Conservation (phyloP, 2,329 filamentous ascomycete species). For the Rhinocladiella similis region DNA sequence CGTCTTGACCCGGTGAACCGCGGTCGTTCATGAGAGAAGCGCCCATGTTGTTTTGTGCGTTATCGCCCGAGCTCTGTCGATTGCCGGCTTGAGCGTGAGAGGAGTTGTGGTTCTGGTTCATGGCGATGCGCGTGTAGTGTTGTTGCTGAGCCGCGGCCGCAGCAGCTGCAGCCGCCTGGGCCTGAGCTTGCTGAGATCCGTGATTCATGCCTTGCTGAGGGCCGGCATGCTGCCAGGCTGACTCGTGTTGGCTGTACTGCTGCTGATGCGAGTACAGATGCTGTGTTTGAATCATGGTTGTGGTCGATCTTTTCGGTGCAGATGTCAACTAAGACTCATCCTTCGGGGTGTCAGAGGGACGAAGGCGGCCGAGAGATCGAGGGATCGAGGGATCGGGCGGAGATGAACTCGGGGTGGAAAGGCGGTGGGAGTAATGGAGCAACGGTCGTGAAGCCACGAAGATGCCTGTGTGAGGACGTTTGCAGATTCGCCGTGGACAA, state of each 20-base stretch:
- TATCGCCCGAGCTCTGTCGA: conserved; percentile 25
- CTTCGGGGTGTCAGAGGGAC: conserved; percentile 10
- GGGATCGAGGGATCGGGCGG: neutral
- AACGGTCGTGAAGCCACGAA: neutral
- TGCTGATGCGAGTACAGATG: conserved; percentile 64
- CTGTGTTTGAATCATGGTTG: conserved; percentile 50
- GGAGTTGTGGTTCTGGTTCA: conserved; percentile 57
- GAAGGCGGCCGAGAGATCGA: neutral
- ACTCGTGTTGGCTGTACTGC: conserved; percentile 51
- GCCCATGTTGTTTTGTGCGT: conserved; percentile 16
- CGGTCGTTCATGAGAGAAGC: conserved; percentile 27
- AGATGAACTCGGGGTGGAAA: neutral
- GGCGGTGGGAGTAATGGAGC: too few species aligned
- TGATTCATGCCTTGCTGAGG: conserved; percentile 40
- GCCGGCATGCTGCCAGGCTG: conserved; percentile 45
- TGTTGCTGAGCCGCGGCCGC: conserved; percentile 47
- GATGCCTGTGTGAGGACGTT: neutral
- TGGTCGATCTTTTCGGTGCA: neutral
- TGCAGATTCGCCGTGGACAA: neutral
- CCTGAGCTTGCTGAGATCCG: conserved; percentile 37
- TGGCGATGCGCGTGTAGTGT: conserved; percentile 72
- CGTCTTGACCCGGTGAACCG: conserved; percentile 55
- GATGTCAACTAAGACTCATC: conserved; percentile 22
- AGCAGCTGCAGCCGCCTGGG: conserved; percentile 45
- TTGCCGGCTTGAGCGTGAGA: conserved; percentile 20